These are phyloP conservation scores for Scutellaria galericulata DNA, from an alignment of 257 asterid genomes.

Conservation along the genomic window DNA sequence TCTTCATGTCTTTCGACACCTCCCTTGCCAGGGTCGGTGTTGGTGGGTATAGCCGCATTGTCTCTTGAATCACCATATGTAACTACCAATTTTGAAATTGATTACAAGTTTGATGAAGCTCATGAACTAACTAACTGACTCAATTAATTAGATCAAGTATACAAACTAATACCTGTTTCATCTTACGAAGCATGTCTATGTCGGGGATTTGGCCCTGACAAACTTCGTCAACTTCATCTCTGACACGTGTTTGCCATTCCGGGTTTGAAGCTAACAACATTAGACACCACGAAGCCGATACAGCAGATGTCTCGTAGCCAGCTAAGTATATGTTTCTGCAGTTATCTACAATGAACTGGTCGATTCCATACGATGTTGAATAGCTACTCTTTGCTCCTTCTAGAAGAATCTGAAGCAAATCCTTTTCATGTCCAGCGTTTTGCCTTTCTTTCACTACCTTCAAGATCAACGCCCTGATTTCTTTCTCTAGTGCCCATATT, in stretches of 20 bases:
- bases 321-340: slow-evolving; percentile 58
- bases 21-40: slow-evolving; percentile 48
- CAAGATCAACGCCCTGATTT: slow-evolving; percentile 47
- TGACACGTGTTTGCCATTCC: slow-evolving; percentile 47
- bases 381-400: slow-evolving; percentile 43
- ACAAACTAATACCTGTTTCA: slow-evolving; percentile 47
- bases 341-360: slow-evolving; percentile 55
- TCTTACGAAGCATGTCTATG: slow-evolving; percentile 47
- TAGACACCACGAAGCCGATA: slow-evolving; percentile 56
- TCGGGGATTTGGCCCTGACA: slow-evolving; percentile 46
- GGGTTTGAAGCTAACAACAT: slow-evolving; percentile 58
- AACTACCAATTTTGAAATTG: slow-evolving; percentile 33
- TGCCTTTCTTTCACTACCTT: slow-evolving; percentile 46
- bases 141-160: no score
- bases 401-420: slow-evolving; percentile 47
- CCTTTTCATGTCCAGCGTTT: slow-evolving; percentile 44
- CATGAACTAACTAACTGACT: neutral
- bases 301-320: slow-evolving; percentile 54
- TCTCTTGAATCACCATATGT: slow-evolving; percentile 57
- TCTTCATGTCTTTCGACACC: slow-evolving; percentile 43
- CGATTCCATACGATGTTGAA: slow-evolving; percentile 26
- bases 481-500: slow-evolving; percentile 56
- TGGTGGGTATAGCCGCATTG: slow-evolving; percentile 55
- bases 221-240: slow-evolving; percentile 44
- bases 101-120: neutral